Conservation (phyloP, 2,329 filamentous ascomycete species). For the Fusarium sublunatum region DNA sequence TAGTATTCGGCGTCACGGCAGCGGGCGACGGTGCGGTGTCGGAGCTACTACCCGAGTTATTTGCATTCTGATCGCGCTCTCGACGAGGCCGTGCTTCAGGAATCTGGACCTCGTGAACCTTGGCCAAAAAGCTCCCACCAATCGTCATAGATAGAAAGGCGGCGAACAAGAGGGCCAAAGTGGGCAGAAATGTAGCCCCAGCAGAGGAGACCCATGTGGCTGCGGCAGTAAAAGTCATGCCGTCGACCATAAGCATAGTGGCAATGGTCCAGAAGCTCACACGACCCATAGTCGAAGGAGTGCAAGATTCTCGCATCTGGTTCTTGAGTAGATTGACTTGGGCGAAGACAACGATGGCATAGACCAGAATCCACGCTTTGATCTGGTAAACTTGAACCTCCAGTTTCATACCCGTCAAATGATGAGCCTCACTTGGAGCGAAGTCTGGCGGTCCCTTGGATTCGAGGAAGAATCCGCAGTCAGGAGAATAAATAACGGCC, state of each 20-base stretch:
- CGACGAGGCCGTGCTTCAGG: constrained; percentile 65
- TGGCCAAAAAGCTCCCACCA: constrained; percentile 67
- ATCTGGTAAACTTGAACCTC: constrained; percentile 68
- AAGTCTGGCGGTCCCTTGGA: constrained; percentile 71
- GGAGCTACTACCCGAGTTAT: constrained; percentile 24
- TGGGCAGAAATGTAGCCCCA: constrained; percentile 66
- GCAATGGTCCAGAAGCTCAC: constrained; percentile 73
- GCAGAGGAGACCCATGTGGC: constrained; percentile 67
- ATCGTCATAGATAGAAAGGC: constrained; percentile 68
- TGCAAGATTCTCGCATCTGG: constrained; percentile 74
- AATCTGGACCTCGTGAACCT: constrained; percentile 69
- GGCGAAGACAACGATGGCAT: constrained; percentile 67
- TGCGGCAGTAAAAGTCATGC: constrained; percentile 67
- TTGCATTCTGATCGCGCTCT: constrained; percentile 46
- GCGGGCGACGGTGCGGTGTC: constrained; percentile 38
- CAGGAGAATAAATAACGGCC: constrained; percentile 73
- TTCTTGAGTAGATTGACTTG: constrained; percentile 71
- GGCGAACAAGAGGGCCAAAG: constrained; percentile 63
- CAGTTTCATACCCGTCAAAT: constrained; percentile 70
- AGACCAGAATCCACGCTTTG: constrained; percentile 68
- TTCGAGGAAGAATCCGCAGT: constrained; percentile 74
- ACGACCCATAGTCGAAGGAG: constrained; percentile 73
- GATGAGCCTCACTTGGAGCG: constrained; percentile 61
- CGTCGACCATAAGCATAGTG: constrained; percentile 72
- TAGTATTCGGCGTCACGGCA: constrained; percentile 43